Percentiles rank a stretch among this genome's conserved stretches.
phyloP scores from a whole-genome alignment of 305 asterid genomes.

The Salvia sclarea region DNA sequence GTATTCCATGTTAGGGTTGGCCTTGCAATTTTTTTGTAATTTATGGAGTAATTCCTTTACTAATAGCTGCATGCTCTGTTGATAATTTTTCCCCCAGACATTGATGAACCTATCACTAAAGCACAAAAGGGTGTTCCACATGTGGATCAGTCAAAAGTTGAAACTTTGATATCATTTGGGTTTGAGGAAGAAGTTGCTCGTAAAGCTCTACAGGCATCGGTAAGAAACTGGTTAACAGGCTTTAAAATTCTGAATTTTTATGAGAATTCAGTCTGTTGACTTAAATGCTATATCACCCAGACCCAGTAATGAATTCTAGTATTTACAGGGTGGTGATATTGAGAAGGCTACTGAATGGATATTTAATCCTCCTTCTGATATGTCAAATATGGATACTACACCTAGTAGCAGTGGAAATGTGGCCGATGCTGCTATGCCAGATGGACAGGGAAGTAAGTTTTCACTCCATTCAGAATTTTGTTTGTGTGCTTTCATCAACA shows the following conservation, averaged over 20 bases:
- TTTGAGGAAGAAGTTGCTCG: constrained; percentile 82
- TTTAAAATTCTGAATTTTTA: not conserved
- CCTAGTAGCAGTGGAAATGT: constrained; percentile 55
- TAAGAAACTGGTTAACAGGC: constrained; percentile 36
- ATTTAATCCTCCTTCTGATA: constrained; percentile 64
- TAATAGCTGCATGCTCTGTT: constrained; percentile 16
- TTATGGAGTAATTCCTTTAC: constrained; percentile 1
- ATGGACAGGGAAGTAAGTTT: constrained; percentile 93
- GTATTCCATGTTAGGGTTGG: constrained; percentile 40
- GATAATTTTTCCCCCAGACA: constrained; percentile 48
- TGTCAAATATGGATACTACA: constrained; percentile 57
- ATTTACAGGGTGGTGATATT: constrained; percentile 77
- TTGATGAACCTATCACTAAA: constrained; percentile 67
- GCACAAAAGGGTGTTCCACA: constrained; percentile 39
- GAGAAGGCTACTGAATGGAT: constrained; percentile 98
- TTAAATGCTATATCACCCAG: constrained; percentile 1
- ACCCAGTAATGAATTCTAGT: not conserved
- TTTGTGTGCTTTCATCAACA: constrained; percentile 12
- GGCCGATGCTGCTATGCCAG: constrained; percentile 68
- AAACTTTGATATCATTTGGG: constrained; percentile 80
- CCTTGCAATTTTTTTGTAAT: constrained; percentile 15
- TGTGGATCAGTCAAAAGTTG: constrained; percentile 77
- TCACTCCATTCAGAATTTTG: constrained; percentile 12
- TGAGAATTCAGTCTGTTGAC: not conserved
- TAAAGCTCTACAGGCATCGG: constrained; percentile 85